These are phyloP conservation scores for Leucosporidium creatinivorum DNA, from an alignment of 768 basidiomycete species.

Conservation along the genomic window DNA sequence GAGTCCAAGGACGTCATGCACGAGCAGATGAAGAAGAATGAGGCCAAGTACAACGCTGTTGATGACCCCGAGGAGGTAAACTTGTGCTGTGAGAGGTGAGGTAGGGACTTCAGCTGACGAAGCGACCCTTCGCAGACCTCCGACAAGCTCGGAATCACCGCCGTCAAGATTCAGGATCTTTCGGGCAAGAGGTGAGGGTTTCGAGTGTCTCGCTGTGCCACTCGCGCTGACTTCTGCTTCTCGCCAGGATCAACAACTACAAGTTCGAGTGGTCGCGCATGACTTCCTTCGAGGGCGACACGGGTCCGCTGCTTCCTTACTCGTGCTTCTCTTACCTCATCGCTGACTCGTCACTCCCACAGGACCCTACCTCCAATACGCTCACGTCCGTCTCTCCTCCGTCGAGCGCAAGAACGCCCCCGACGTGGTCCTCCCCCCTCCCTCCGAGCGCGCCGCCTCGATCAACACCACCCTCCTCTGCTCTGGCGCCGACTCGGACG, in stretches of 20 bases:
- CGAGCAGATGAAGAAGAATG: conserved; percentile 91
- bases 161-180: conserved; percentile 77
- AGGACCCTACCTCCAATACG: conserved; percentile 84
- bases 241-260: conserved; percentile 81
- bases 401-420: conserved; percentile 88
- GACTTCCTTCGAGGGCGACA: conserved; percentile 93
- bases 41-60: conserved; percentile 80
- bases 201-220: not conserved
- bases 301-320: conserved; percentile 46
- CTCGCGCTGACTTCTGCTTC: not conserved
- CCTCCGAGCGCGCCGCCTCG: conserved; percentile 46
- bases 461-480: conserved; percentile 61
- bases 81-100: no score
- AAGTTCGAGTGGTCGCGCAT: conserved; percentile 89
- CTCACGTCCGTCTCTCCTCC: conserved; percentile 84
- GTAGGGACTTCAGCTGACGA: no score
- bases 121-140: conserved; percentile 50
- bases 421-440: conserved; percentile 59
- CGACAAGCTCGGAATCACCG: conserved; percentile 82
- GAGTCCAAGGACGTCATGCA: conserved; percentile 87
- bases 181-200: conserved; percentile 12
- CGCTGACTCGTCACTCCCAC: conserved; percentile 21
- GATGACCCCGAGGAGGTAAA: conserved; percentile 63
- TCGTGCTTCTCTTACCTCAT: not conserved
- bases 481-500: conserved; percentile 44